Evolutionary conservation across 2,329 filamentous ascomycete species (phyloP).

Genomic region (Salinomyces thailandicus): DNA sequence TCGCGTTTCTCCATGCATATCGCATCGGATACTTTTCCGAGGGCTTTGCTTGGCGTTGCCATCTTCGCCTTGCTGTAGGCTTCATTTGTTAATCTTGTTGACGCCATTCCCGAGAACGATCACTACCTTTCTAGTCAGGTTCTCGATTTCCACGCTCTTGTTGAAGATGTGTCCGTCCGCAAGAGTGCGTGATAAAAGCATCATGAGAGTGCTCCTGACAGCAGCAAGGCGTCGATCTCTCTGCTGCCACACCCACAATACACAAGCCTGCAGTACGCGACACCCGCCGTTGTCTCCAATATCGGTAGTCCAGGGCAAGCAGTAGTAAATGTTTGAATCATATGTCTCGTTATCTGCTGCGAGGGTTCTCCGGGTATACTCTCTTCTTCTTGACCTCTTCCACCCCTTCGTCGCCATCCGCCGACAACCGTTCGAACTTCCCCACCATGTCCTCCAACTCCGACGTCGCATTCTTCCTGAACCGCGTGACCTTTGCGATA

Average conservation of each 20-base stretch:
- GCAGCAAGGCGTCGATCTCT: not conserved
- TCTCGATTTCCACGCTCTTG: no score
- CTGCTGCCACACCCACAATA: not conserved
- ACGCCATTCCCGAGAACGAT: no score
- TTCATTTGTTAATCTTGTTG: no score
- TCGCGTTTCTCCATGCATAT: no score
- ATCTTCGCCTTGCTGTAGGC: no score
- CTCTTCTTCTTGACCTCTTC: slow-evolving; percentile 26
- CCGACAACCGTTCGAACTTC: slow-evolving; percentile 29
- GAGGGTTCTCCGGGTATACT: slow-evolving; percentile 22
- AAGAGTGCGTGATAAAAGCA: no score
- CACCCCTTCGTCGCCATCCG: slow-evolving; percentile 24
- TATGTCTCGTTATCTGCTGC: slow-evolving; percentile 14
- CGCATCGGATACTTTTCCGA: no score
- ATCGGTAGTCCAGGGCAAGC: not conserved
- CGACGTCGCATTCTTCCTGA: slow-evolving; percentile 54
- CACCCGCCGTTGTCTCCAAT: not conserved
- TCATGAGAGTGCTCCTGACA: no score
- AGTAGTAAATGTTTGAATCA: not conserved
- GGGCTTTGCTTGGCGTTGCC: no score
- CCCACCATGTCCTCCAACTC: slow-evolving; percentile 54
- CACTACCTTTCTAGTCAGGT: no score
- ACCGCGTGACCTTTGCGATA: slow-evolving; percentile 71
- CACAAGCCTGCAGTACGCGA: not conserved
- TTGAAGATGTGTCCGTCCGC: no score